Evolutionary conservation across 2,329 filamentous ascomycete species (phyloP).

Genomic region (Stachybotrys chartarum): DNA sequence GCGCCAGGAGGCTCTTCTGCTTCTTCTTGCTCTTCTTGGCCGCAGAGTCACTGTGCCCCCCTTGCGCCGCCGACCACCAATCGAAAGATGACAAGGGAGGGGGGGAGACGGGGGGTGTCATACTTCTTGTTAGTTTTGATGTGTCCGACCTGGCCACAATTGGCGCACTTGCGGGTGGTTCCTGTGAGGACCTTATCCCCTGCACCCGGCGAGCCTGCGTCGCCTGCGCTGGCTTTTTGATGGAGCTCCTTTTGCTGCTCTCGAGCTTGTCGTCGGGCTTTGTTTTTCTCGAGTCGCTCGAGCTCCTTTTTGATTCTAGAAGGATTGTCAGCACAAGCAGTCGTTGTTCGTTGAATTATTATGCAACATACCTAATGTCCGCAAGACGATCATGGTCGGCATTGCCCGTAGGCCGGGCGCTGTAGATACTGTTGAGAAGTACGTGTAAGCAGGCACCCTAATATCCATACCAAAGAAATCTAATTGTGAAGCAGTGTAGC

Average conservation of each 20-base stretch:
- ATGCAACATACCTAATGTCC: constrained; percentile 32
- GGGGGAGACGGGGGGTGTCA: constrained; percentile 24
- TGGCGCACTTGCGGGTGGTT: constrained; percentile 89
- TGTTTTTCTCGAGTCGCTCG: constrained; percentile 81
- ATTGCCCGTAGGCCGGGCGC: constrained; percentile 40
- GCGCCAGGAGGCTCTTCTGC: constrained; percentile 9
- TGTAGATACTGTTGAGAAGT: constrained; percentile 39
- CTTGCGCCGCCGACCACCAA: constrained; percentile 19
- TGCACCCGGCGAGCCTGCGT: constrained; percentile 39
- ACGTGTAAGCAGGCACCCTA: constrained; percentile 29
- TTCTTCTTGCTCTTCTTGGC: constrained; percentile 8
- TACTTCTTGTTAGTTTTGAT: constrained; percentile 99
- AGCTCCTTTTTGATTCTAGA: constrained; percentile 54
- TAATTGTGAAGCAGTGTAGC: constrained; percentile 17
- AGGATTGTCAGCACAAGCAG: constrained; percentile 7
- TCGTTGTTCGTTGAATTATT: no score
- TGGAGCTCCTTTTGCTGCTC: constrained; percentile 77
- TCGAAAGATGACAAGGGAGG: constrained; percentile 21
- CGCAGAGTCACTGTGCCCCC: constrained; percentile 4
- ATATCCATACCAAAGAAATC: constrained; percentile 26
- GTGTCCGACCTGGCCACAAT: constrained; percentile 92
- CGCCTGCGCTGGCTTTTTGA: constrained; percentile 34
- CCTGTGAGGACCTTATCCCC: constrained; percentile 50
- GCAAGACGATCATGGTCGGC: constrained; percentile 43
- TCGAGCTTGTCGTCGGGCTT: constrained; percentile 79